These are phyloP conservation scores for Salmacisia buchloeana DNA, from an alignment of 1,284 basidiomycete species.

Conservation along the genomic window DNA sequence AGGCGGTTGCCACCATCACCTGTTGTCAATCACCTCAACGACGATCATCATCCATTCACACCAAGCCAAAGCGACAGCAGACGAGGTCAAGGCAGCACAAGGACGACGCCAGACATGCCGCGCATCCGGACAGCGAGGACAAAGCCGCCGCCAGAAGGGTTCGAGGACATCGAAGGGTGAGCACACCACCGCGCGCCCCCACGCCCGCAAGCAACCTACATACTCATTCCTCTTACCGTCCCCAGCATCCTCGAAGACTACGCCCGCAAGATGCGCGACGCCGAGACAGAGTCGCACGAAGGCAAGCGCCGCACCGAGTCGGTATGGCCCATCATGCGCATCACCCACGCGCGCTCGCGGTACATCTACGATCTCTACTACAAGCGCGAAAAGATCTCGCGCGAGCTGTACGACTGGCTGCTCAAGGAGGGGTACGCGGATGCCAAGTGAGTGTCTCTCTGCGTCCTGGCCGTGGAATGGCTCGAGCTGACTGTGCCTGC, in stretches of 20 bases:
- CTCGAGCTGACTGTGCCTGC: neutral
- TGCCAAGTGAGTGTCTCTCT: constrained; percentile 68
- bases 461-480: neutral
- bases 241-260: constrained; percentile 44
- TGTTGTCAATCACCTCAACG: too few species aligned
- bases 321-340: constrained; percentile 98
- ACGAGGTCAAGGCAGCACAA: neutral
- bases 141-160: constrained; percentile 92
- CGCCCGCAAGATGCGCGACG: constrained; percentile 48
- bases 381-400: constrained; percentile 90
- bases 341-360: constrained; percentile 77
- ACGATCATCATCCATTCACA: too few species aligned
- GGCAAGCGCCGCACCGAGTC: constrained; percentile 95
- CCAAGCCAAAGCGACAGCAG: too few species aligned
- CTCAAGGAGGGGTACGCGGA: constrained; percentile 96
- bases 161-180: constrained; percentile 76
- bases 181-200: constrained; percentile 12
- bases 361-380: constrained; percentile 99
- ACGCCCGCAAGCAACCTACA: neutral
- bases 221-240: neutral
- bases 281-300: constrained; percentile 91
- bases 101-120: constrained; percentile 63
- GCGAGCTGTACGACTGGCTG: constrained; percentile 95
- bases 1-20: too few species aligned
- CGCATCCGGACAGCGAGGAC: constrained; percentile 91